Base-by-base conservation (phyloP, 2,329 filamentous ascomycete species). In the Claviceps arundinis region DNA sequence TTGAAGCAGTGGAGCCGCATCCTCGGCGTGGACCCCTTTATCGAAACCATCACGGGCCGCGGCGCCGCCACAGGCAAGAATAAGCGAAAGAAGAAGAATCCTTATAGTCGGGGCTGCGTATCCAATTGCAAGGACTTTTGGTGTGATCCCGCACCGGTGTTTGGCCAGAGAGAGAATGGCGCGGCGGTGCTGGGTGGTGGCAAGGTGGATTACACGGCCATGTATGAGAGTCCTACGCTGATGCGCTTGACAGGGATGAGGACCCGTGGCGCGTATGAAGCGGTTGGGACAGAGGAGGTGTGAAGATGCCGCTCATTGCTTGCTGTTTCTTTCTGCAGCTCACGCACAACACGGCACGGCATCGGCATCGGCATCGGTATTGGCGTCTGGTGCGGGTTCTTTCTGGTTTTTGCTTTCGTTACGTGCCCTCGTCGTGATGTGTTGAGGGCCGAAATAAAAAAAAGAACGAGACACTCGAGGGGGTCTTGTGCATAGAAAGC, bases 101-200 rank as follows among this genome's bases (percentile, higher is more conserved):
- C 90, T 0, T 98, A 91, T 67, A 91, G 83, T 53, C 77, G 82
- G 37, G 93, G 93, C 7, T 75, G 89, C 41, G 60, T 94, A n/a
- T 79, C 83, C 54, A 98, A 98, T 64, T 98, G 93, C 69, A 85
- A 81, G 58, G 94, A 98, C 68, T 98, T 98, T 66, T 97, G 90
- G 89, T 91, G 87, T 61, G 93, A 97, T 64, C 82, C 87, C 1
- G 84, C 87, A 2, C 86, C 91, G 0, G 67, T 95, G 17, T 91
- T 95, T 64, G 82, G 85, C 11, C 80, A 76, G 60, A 78, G 85
- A 53, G 81, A 87, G 61, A 84, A 80, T 49, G 90, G 90, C 13
- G 75, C 76, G 44, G 89, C 86, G 0, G 71, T 89, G 65, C 70
- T 98, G 7, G 87, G 82, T 14, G 91, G 93, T 2, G 77, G 86